phyloP scores from a whole-genome alignment of 495 filamentous ascomycete genomes.

The Halenospora varia region DNA sequence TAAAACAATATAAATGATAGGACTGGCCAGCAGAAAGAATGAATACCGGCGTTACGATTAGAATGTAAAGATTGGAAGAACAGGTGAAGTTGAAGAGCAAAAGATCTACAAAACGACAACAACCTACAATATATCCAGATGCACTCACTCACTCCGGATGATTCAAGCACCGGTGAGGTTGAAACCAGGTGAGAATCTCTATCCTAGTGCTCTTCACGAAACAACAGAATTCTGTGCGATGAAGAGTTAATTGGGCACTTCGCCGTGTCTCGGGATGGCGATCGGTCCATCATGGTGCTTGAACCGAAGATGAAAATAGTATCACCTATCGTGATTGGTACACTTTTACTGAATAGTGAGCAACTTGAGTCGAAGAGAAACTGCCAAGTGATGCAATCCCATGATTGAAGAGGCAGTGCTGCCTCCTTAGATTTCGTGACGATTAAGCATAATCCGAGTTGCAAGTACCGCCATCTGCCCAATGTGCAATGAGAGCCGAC shows the following conservation, averaged over 20 bases:
- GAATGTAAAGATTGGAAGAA: background rate
- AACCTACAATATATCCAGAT: background rate
- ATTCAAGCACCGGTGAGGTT: background rate
- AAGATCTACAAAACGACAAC: background rate
- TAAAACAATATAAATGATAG: background rate
- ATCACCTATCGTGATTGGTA: background rate
- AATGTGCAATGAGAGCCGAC: background rate
- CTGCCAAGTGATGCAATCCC: slow-evolving; percentile 1
- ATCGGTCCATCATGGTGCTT: background rate
- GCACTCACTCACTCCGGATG: background rate
- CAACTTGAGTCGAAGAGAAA: background rate
- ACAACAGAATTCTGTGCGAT: background rate
- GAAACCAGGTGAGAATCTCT: background rate
- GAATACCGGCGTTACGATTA: slow-evolving; percentile 3
- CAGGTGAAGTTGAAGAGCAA: background rate
- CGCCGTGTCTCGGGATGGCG: background rate
- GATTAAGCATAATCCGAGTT: slow-evolving; percentile 12
- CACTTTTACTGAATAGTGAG: background rate
- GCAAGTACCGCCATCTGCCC: background rate
- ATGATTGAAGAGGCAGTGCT: background rate
- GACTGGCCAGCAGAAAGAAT: slow-evolving; percentile 17
- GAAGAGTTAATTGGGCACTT: background rate
- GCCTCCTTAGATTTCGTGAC: slow-evolving; percentile 2
- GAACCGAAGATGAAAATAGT: background rate
- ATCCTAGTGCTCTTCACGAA: background rate